Evolutionary conservation across 495 filamentous ascomycete genomes (phyloP), one percentile per base, ranked within the genome.

Genomic region (Paragyromitra xinjiangensis): DNA sequence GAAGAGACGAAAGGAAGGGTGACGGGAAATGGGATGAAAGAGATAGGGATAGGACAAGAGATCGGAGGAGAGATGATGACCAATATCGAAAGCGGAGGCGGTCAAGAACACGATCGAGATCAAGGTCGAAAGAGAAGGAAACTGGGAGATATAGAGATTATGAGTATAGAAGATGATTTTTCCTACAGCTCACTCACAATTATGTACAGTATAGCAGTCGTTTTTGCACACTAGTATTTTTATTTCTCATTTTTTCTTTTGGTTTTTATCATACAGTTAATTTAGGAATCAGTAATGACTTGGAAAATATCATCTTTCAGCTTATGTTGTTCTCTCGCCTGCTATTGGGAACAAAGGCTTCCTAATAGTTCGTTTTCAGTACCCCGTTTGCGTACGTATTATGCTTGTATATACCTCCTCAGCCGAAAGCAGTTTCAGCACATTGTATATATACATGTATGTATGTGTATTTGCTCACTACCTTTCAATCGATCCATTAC

Each of bases 61-160:
- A 78, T 29, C 59, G 80, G 53, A 75, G 70, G 61, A 82, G 70
- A 69, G 78, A 82, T 2, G 81, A 80, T 50, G 74, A 80, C 12
- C 71, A 71, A 19, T 61, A 75, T 24, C 53, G 73, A 63, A 77
- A 75, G 37, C 62, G 73, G 65, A 75, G 68, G 37, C 80, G 80
- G 48, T 65, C 69, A 56, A 72, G 62, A 62, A 82, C 72, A 44
- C 80, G 75, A 29, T 75, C 80, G 26, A 64, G 81, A 64, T 80
- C 73, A 26, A 77, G 67, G 16, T 80, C 73, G 39, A 75, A 64
- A 19, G 64, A 78, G 37, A 63, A 56, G 56, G 55, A 75, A 40
- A 64, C 64, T 56, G 76, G 65, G 19, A 70, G 73, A 61, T 59
- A 75, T 55, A 77, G 78, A 66, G 74, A 73, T 50, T 69, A 74